Conservation (phyloP, 2,329 filamentous ascomycete genomes). For the Neonectria coccinea region DNA sequence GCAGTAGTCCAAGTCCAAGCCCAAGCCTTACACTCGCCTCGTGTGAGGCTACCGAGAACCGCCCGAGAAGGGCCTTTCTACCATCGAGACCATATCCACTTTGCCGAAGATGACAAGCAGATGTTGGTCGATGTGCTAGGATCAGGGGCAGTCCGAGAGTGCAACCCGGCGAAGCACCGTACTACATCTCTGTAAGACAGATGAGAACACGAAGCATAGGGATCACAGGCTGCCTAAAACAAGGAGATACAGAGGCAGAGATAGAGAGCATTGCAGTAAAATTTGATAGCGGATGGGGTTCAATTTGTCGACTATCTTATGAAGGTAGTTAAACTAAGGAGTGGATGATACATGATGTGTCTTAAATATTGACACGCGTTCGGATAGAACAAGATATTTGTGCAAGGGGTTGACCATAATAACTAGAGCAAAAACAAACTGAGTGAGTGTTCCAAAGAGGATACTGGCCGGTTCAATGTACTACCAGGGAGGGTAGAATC, state of each 20-base stretch:
- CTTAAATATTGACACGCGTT: neutral
- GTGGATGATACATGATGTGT: neutral
- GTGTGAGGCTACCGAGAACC: neutral
- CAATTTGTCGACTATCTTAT: neutral
- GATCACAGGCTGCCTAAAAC: conserved; percentile 4
- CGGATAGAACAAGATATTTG: neutral
- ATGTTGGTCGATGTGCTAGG: neutral
- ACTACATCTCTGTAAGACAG: conserved; percentile 1
- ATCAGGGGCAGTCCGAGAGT: neutral
- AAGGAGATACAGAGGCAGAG: neutral
- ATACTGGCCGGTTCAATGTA: neutral
- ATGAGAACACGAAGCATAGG: neutral
- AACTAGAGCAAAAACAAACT: neutral
- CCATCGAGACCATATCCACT: neutral
- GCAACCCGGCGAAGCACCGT: conserved; percentile 1
- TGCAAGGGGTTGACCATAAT: neutral
- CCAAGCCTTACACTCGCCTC: neutral
- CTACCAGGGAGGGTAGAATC: neutral
- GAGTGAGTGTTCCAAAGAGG: neutral
- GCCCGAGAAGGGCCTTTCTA: neutral
- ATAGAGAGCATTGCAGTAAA: too few species aligned
- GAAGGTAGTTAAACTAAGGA: conserved; percentile 6
- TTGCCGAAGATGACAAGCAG: neutral
- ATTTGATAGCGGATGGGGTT: neutral
- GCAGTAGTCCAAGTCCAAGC: neutral